phyloP scores from a whole-genome alignment of 805 yeast species.

The Saccharomycopsis babjevae region DNA sequence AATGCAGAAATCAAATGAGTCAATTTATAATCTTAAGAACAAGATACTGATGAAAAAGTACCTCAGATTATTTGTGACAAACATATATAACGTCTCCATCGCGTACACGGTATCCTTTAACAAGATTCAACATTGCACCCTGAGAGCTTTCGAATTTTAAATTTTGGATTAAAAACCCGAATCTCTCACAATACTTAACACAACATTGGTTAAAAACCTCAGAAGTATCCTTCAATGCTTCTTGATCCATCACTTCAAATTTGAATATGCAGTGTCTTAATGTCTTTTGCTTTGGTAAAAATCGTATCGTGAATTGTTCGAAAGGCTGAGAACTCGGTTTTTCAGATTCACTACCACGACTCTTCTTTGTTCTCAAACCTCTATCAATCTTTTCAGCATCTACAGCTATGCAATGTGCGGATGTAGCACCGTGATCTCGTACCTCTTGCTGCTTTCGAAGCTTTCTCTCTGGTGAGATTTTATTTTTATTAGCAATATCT shows the following conservation, averaged over 20 bases:
- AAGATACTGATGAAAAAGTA: not conserved
- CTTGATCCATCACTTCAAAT: conserved; percentile 1
- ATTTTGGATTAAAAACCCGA: not conserved
- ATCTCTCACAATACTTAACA: conserved; percentile 9
- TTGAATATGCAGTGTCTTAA: conserved; percentile 16
- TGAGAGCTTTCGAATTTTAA: conserved; percentile 11
- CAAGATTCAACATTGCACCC: conserved; percentile 6
- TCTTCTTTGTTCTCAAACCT: not conserved
- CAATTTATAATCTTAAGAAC: not conserved
- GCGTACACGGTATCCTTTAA: not conserved
- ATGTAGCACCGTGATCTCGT: not conserved
- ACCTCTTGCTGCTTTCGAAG: not conserved
- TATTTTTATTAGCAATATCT: not conserved
- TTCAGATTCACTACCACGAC: not conserved
- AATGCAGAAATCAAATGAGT: not conserved
- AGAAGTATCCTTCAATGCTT: conserved; percentile 3
- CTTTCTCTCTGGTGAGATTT: not conserved
- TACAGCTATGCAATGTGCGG: not conserved
- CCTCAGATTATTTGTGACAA: not conserved
- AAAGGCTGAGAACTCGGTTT: not conserved
- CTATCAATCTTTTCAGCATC: not conserved
- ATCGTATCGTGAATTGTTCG: conserved; percentile 8
- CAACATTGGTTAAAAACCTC: conserved; percentile 7
- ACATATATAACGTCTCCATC: conserved; percentile 15
- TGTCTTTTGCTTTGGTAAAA: conserved; percentile 11